Percentiles rank a stretch among this genome's conserved stretches.
Evolutionary conservation across 1,139 yeast species (phyloP).

Genomic region (Candida pseudoviswanathii): DNA sequence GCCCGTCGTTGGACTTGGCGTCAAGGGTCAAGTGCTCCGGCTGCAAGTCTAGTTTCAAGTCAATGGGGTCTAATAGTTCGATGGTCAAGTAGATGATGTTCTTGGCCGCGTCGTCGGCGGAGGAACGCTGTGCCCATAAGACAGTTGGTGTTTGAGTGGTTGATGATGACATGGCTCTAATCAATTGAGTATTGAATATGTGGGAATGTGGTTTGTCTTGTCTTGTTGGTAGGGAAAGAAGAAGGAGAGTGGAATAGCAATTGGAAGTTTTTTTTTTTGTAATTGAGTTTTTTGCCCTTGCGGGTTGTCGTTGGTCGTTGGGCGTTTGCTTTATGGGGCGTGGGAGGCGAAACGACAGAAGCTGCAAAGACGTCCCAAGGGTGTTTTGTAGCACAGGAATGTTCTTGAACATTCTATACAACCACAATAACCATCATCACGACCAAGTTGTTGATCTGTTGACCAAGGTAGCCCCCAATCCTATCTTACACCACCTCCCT

Average conservation of each 20-base stretch:
- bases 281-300: too few species aligned
- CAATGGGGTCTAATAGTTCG: conserved; percentile 67
- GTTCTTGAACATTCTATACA: not conserved
- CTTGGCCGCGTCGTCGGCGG: conserved; percentile 65
- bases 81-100: conserved; percentile 78
- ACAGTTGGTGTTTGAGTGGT: conserved; percentile 41
- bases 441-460: too few species aligned
- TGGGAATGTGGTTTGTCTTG: not conserved
- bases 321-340: too few species aligned
- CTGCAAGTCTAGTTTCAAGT: conserved; percentile 65
- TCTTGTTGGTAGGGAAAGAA: too few species aligned
- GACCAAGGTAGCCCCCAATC: too few species aligned
- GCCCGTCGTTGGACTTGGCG: conserved; percentile 53
- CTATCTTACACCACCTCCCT: not conserved
- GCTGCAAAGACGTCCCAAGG: too few species aligned
- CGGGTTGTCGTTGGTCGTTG: too few species aligned
- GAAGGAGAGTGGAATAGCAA: too few species aligned
- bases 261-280: not conserved
- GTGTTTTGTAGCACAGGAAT: too few species aligned
- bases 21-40: conserved; percentile 57
- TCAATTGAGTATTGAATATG: not conserved
- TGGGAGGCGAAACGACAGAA: too few species aligned
- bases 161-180: not conserved
- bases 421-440: not conserved
- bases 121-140: conserved; percentile 96